phyloP scores from a whole-genome alignment of 2,329 filamentous ascomycete genomes.

The Penicillium paneum region DNA sequence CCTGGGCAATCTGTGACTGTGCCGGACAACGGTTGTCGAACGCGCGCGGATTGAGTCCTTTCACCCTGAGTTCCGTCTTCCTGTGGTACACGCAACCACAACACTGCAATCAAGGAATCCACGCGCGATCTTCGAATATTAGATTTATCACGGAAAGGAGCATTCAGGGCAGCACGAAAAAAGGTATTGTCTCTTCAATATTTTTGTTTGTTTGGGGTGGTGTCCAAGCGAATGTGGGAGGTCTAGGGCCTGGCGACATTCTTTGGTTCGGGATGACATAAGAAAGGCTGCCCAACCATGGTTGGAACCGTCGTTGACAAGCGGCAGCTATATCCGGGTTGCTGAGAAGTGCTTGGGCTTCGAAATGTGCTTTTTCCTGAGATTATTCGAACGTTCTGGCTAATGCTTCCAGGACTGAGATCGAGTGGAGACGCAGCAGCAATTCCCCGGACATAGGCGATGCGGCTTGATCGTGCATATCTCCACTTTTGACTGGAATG shows the following conservation, averaged over 20 bases:
- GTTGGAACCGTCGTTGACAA: background rate
- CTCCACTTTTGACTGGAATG: constrained; percentile 30
- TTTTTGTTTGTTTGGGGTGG: background rate
- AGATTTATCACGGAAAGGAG: background rate
- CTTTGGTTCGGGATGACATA: constrained; percentile 12
- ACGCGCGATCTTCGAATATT: background rate
- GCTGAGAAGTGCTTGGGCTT: too few species aligned
- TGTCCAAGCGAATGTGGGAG: background rate
- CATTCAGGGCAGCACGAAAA: background rate
- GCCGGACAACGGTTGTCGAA: background rate
- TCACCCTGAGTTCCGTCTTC: background rate
- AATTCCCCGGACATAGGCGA: constrained; percentile 11
- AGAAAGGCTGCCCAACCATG: background rate
- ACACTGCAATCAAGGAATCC: background rate
- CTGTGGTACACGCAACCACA: background rate
- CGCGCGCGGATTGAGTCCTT: background rate
- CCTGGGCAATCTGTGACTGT: background rate
- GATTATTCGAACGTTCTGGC: background rate
- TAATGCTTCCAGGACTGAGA: background rate
- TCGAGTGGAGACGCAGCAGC: constrained; percentile 2
- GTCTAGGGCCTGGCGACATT: background rate
- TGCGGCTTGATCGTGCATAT: constrained; percentile 26
- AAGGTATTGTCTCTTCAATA: background rate
- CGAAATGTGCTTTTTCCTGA: background rate
- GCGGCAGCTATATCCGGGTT: constrained; percentile 1